Percentiles rank a stretch among this genome's conserved stretches.
phyloP scores from a whole-genome alignment of 2,329 filamentous ascomycete genomes.

The Sodiomyces alkalinus region DNA sequence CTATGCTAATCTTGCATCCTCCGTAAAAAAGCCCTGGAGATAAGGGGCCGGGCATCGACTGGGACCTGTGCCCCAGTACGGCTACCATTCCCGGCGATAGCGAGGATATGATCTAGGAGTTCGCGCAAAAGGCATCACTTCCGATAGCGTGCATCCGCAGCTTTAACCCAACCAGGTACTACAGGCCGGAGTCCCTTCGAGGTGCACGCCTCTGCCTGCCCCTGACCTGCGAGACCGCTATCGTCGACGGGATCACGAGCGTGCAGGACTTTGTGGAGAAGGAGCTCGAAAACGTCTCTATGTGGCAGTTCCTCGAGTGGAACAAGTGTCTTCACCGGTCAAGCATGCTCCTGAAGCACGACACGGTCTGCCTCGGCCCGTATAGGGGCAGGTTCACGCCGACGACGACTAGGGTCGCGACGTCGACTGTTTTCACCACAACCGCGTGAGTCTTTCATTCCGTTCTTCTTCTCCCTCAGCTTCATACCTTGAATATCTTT shows the following conservation, averaged over 20 bases:
- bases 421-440: conserved; percentile 1
- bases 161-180: not conserved
- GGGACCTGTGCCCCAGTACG: conserved; percentile 1
- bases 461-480: no score
- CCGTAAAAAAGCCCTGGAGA: not conserved
- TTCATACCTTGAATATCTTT: no score
- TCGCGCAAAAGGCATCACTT: conserved; percentile 1
- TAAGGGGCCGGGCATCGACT: not conserved
- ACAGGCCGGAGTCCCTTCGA: not conserved
- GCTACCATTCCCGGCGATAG: not conserved
- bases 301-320: conserved; percentile 2
- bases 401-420: not conserved
- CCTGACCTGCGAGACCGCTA: conserved; percentile 1
- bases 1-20: not conserved
- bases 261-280: conserved; percentile 1
- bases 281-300: conserved; percentile 1
- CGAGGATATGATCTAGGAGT: not conserved
- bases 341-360: conserved; percentile 1
- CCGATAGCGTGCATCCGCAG: conserved; percentile 1
- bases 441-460: conserved; percentile 2
- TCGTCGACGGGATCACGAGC: conserved; percentile 1
- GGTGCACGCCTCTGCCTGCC: conserved; percentile 1
- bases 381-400: conserved; percentile 1
- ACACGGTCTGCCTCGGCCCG: conserved; percentile 1
- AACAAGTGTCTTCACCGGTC: conserved; percentile 1